Conservation (phyloP, 164 flowering plant genomes). For the Vitis rotundifolia region DNA sequence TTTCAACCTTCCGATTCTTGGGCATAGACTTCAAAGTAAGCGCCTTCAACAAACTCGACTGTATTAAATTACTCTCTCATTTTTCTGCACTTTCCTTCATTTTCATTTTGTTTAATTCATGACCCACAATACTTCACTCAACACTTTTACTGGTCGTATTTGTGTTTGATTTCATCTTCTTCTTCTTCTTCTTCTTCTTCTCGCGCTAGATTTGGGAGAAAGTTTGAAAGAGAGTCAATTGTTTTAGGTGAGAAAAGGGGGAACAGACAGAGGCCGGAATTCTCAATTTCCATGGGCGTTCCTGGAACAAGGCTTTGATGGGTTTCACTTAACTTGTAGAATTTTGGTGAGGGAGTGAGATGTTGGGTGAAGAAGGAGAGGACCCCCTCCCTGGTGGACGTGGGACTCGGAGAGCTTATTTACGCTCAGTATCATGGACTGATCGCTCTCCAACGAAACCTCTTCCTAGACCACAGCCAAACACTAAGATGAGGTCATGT, state of each 20-base stretch:
- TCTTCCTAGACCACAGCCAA: constrained; percentile 34
- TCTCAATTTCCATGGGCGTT: constrained; percentile 25
- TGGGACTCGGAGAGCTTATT: constrained; percentile 36
- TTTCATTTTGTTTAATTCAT: constrained; percentile 1
- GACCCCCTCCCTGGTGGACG: constrained; percentile 24
- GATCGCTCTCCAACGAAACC: constrained; percentile 55
- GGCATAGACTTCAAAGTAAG: too few relatives aligned
- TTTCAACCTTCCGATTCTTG: too few relatives aligned
- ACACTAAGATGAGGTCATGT: constrained; percentile 41
- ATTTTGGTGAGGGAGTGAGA: constrained; percentile 20
- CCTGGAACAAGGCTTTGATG: constrained; percentile 35
- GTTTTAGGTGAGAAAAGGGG: constrained; percentile 38
- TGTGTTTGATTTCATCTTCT: constrained; percentile 35
- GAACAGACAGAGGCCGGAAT: neutral
- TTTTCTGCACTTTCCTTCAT: neutral
- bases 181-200: constrained; percentile 11
- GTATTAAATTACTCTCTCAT: neutral
- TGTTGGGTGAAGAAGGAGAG: constrained; percentile 45
- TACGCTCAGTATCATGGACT: constrained; percentile 77
- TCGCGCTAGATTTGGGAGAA: neutral
- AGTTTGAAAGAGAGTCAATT: constrained; percentile 28
- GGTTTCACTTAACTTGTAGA: constrained; percentile 21
- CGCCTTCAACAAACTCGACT: constrained; percentile 18
- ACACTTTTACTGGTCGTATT: constrained; percentile 31
- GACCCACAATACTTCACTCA: neutral